phyloP scores from a whole-genome alignment of 495 filamentous ascomycete species.

The Hypoxylon lienhwacheense region DNA sequence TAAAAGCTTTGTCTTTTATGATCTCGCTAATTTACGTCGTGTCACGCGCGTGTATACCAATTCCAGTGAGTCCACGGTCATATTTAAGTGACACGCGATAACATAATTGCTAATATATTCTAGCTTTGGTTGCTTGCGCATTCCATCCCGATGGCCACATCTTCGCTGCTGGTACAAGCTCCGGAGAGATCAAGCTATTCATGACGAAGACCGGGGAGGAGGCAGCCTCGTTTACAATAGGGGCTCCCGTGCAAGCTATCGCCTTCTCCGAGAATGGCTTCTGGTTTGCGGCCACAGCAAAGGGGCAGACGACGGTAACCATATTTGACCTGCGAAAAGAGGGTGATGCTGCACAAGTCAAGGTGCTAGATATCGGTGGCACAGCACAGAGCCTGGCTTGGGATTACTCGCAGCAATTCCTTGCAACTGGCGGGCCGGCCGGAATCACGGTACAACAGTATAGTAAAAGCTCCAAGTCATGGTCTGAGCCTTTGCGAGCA shows the following conservation, averaged over 20 bases:
- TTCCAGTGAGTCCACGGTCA: constrained; percentile 61
- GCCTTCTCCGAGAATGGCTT: constrained; percentile 97
- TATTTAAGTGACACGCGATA: neutral
- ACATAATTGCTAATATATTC: constrained; percentile 40
- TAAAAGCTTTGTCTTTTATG: constrained; percentile 92
- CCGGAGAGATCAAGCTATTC: constrained; percentile 82
- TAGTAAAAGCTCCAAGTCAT: constrained; percentile 75
- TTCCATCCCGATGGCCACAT: constrained; percentile 97
- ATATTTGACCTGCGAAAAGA: constrained; percentile 91
- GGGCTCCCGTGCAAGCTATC: constrained; percentile 68
- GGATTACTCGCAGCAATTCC: constrained; percentile 95
- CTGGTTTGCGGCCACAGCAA: constrained; percentile 80
- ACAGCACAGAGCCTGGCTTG: constrained; percentile 71
- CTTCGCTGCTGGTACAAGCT: constrained; percentile 76
- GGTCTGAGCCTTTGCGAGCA: constrained; percentile 82
- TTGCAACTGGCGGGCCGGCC: constrained; percentile 77
- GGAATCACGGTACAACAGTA: constrained; percentile 88
- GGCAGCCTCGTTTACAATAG: constrained; percentile 69
- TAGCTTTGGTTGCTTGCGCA: constrained; percentile 74
- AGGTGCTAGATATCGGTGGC: constrained; percentile 80
- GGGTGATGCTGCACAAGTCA: constrained; percentile 70
- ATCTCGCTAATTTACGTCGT: constrained; percentile 65
- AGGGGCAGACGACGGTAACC: constrained; percentile 71
- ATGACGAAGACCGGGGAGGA: constrained; percentile 72
- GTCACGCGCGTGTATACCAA: constrained; percentile 80